These are phyloP conservation scores for Lodderomyces elongisporus DNA, from an alignment of 1,139 yeast genomes.

Conservation along the genomic window DNA sequence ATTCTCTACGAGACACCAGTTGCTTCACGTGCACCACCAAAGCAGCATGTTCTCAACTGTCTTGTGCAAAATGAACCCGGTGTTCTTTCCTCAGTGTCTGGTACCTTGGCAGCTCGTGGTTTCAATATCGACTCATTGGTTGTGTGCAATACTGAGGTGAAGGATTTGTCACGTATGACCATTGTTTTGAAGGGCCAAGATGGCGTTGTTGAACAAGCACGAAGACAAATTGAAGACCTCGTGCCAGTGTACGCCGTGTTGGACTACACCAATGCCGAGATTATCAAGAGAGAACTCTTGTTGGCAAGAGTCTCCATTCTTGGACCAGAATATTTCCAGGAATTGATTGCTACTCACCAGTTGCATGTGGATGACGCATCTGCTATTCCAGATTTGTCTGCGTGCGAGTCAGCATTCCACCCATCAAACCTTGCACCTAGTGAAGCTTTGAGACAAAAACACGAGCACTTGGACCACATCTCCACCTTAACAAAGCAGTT, in stretches of 20 bases:
- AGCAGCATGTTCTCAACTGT: constrained; percentile 90
- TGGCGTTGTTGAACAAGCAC: constrained; percentile 96
- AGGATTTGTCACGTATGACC: constrained; percentile 94
- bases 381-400: constrained; percentile 43
- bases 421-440: constrained; percentile 89
- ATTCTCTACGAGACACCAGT: constrained; percentile 91
- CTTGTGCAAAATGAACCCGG: constrained; percentile 98
- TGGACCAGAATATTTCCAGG: constrained; percentile 97
- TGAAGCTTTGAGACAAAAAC: constrained; percentile 92
- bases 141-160: constrained; percentile 94
- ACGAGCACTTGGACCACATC: constrained; percentile 80
- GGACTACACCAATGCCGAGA: constrained; percentile 87
- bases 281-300: constrained; percentile 84
- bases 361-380: constrained; percentile 38
- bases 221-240: constrained; percentile 94
- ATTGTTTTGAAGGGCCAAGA: constrained; percentile 92
- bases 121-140: constrained; percentile 96
- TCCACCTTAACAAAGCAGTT: constrained; percentile 77
- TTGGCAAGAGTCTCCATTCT: constrained; percentile 86
- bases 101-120: constrained; percentile 96
- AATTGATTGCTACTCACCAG: constrained; percentile 83
- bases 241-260: constrained; percentile 98
- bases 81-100: constrained; percentile 87
- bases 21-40: constrained; percentile 60
- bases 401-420: constrained; percentile 60